phyloP scores from a whole-genome alignment of 1,139 yeast genomes.

The Magnusiomyces sp. region DNA sequence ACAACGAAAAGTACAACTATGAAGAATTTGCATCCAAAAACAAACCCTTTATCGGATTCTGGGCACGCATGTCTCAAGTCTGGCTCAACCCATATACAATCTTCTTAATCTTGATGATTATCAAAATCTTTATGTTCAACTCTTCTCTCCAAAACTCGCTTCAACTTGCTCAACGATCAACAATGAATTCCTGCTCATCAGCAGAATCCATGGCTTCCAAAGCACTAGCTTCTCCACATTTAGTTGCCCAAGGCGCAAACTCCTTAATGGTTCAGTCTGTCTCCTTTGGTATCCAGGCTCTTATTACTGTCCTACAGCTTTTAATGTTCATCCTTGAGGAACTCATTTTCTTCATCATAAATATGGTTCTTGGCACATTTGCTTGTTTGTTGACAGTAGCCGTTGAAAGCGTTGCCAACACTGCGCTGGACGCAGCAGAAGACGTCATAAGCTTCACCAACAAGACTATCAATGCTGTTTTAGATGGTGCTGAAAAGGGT shows the following conservation, averaged over 20 bases:
- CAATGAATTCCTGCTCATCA: conserved; percentile 35
- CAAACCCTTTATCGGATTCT: conserved; percentile 28
- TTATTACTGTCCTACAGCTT: conserved; percentile 36
- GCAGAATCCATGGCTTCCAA: conserved; percentile 40
- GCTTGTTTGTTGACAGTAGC: conserved; percentile 73
- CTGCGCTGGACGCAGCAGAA: conserved; percentile 68
- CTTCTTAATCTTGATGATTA: conserved; percentile 25
- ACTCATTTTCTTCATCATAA: conserved; percentile 55
- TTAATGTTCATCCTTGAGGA: conserved; percentile 50
- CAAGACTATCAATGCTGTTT: conserved; percentile 44
- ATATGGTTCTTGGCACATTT: conserved; percentile 74
- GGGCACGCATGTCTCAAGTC: conserved; percentile 29
- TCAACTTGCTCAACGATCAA: conserved; percentile 21
- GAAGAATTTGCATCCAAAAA: no score
- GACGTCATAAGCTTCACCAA: conserved; percentile 52
- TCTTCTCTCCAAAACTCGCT: conserved; percentile 23
- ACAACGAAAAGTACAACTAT: no score
- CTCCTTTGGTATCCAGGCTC: conserved; percentile 40
- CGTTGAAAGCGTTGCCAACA: conserved; percentile 60
- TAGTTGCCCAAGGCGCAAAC: conserved; percentile 48
- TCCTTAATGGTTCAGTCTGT: conserved; percentile 40
- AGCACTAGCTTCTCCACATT: conserved; percentile 45
- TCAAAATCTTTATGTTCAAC: conserved; percentile 29
- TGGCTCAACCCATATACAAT: conserved; percentile 30
- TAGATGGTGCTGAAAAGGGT: conserved; percentile 56